Evolutionary conservation across 495 filamentous ascomycete species (phyloP), one percentile per base, ranked within the genome.

Genomic region (Lophium mytilinum): DNA sequence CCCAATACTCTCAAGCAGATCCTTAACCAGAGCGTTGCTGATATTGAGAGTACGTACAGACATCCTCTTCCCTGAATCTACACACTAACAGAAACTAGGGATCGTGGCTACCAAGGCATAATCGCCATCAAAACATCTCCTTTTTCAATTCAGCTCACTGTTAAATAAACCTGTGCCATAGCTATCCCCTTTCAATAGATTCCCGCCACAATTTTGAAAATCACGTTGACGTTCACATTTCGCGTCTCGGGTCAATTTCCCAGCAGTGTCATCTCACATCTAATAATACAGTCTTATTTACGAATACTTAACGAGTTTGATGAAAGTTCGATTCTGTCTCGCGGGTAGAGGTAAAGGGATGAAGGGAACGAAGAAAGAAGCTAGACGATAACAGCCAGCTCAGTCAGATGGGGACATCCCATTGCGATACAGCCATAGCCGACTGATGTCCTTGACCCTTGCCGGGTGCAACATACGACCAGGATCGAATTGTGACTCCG

Each of bases 1-100:
- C 93, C 94, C 61, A 96, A 88, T 81, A 80, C 83, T 64, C 84
- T 99, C 52, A 86, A 94, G 78, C 88, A 93, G 75, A 94, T 97
- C 66, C 83, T 99, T 52, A 84, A 90, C 76, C 93, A 99, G 81
- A 93, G 88, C 73, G 80, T 99, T 67, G 75, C 83, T 47, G 93
- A 99, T 75, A 86, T 97, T 70, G 93, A 99, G 82, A 91, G 93
- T 97, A 78, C 77, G 90, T 83, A 9, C 15, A 24, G 11, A 7
- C 3, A 37, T 17, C 19, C 21, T 45, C 45, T 12, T 9, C n/a
- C 3, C 15, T 50, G 17, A 47, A 36, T 50, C 17, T 52, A 43
- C 1, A 48, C 9, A 52, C 62, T 67, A 57, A 67, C 33, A 34
- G n/a, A 12, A 4, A 59, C 15, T 40, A 67, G 64, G 58, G 24